Percentiles rank a stretch among this genome's conserved stretches.
phyloP scores from a whole-genome alignment of 345 rosid species.

The Gossypium turneri region DNA sequence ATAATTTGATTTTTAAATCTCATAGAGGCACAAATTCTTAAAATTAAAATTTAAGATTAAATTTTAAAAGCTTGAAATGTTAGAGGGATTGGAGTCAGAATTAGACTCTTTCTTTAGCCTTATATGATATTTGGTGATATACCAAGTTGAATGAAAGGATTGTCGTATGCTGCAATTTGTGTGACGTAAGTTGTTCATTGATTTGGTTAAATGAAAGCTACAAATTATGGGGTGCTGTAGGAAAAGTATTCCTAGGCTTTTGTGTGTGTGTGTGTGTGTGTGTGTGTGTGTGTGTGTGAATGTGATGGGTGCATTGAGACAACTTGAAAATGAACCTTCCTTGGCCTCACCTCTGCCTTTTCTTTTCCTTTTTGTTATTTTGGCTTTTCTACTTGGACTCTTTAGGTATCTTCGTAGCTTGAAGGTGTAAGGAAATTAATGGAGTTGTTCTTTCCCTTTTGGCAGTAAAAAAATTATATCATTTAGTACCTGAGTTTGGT shows the following conservation, averaged over 20 bases:
- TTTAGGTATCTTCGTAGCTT: constrained; percentile 4
- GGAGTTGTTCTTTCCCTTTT: background rate
- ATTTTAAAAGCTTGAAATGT: no score
- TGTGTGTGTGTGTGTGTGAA: no score
- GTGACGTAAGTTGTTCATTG: constrained; percentile 13
- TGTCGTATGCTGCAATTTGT: constrained; percentile 9
- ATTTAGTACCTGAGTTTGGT: no score
- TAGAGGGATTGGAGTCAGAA: no score
- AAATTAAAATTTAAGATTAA: no score
- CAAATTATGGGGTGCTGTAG: background rate
- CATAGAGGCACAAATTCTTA: no score
- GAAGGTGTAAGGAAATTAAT: constrained; percentile 4
- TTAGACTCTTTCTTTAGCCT: background rate
- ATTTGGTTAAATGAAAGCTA: constrained; percentile 2
- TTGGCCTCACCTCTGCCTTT: background rate
- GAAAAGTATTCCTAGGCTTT: background rate
- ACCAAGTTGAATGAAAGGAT: background rate
- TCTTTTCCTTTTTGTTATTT: background rate
- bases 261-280: no score
- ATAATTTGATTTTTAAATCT: no score
- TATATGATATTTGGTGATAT: background rate
- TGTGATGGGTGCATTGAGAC: background rate
- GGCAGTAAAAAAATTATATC: background rate
- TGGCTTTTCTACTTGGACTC: constrained; percentile 9
- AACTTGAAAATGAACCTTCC: background rate